These are phyloP conservation scores for Patellifolia procumbens DNA, from an alignment of 179 eudicot species.

Conservation along the genomic window DNA sequence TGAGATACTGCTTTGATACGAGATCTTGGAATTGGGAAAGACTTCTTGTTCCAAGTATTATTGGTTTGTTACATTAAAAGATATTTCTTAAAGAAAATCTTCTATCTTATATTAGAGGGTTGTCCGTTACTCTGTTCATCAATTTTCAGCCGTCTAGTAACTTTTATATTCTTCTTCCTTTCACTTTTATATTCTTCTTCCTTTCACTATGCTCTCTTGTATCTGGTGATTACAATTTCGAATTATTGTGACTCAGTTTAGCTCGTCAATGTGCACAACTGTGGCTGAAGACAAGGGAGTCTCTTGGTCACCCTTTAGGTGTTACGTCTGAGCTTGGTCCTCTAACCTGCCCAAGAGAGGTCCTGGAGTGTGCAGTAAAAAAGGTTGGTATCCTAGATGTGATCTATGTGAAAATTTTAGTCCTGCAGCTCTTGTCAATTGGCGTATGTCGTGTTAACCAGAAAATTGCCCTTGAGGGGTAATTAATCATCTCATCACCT, in stretches of 20 bases:
- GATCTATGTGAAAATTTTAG: background rate
- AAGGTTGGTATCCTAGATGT: constrained; percentile 49
- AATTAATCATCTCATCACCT: constrained; percentile 14
- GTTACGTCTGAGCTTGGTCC: constrained; percentile 50
- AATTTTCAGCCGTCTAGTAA: no score
- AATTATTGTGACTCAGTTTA: constrained; percentile 54
- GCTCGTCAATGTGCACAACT: constrained; percentile 97
- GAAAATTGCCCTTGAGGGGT: background rate
- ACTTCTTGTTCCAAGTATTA: no score
- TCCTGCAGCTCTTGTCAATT: constrained; percentile 3
- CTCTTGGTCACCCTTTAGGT: constrained; percentile 92
- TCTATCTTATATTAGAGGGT: no score
- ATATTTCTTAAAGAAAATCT: no score
- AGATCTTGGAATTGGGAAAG: no score
- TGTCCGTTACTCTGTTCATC: no score
- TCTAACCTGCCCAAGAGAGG: constrained; percentile 48
- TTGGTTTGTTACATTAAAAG: no score
- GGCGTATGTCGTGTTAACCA: background rate
- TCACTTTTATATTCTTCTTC: background rate
- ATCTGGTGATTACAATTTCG: constrained; percentile 14
- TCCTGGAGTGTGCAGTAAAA: constrained; percentile 52
- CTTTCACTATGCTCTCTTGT: constrained; percentile 3
- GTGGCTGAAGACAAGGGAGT: constrained; percentile 94
- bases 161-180: background rate
- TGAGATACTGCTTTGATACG: no score